Percentiles rank a stretch among this genome's conserved stretches.
Conservation (phyloP, 2,329 filamentous ascomycete genomes). For the Colletotrichum theobromicola region DNA sequence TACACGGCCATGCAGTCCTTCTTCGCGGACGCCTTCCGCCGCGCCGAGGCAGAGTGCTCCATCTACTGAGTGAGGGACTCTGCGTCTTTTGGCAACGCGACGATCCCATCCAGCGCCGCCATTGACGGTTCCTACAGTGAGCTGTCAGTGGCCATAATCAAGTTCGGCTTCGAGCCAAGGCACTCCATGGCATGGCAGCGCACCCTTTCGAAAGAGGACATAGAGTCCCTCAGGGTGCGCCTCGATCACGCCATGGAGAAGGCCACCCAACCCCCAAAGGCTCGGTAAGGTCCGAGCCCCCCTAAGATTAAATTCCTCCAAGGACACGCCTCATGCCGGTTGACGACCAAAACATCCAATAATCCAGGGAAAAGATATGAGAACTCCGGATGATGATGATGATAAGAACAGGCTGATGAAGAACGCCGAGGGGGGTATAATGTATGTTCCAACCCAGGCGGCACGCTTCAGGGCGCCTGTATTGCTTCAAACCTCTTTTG, state of each 20-base stretch:
- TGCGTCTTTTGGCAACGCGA: neutral
- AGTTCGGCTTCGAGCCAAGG: neutral
- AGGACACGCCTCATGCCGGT: neutral
- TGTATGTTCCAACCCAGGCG: neutral
- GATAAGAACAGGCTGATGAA: neutral
- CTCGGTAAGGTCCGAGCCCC: neutral
- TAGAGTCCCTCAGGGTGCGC: neutral
- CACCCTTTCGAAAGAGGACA: neutral
- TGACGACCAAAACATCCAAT: neutral
- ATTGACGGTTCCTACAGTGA: neutral
- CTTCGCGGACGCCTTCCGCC: slow-evolving; percentile 78
- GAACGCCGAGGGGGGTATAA: neutral
- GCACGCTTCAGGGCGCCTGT: neutral
- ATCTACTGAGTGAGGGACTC: slow-evolving; percentile 45
- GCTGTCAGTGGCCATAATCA: neutral
- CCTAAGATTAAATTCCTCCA: neutral
- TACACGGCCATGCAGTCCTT: slow-evolving; percentile 96
- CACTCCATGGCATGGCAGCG: neutral
- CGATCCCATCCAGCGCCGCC: neutral
- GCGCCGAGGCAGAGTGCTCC: slow-evolving; percentile 67
- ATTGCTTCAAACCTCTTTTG: neutral
- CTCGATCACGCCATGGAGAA: neutral
- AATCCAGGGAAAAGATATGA: neutral
- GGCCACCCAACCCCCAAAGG: accelerated
- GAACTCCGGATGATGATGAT: neutral